Percentiles rank a stretch among this genome's conserved stretches.
phyloP scores from a whole-genome alignment of 2,329 filamentous ascomycete genomes.

The Cercospora berteroae region DNA sequence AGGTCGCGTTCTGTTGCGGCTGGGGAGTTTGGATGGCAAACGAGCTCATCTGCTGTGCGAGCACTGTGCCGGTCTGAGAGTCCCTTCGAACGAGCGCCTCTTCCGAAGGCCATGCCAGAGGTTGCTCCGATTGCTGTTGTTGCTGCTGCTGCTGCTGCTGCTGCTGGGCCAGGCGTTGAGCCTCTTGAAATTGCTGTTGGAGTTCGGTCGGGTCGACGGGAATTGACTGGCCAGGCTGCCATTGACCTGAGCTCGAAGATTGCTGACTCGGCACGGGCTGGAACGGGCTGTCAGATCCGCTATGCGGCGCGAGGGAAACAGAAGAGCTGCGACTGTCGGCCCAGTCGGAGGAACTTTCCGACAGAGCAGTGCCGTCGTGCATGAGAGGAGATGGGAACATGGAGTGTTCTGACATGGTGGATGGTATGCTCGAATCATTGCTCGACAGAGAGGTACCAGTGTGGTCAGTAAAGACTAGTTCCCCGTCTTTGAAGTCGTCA shows the following conservation, averaged over 20 bases:
- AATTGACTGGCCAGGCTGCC: constrained; percentile 40
- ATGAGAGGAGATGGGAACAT: constrained; percentile 30
- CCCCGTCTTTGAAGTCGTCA: constrained; percentile 27
- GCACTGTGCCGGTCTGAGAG: constrained; percentile 33
- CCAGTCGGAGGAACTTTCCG: constrained; percentile 34
- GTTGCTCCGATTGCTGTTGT: constrained; percentile 30
- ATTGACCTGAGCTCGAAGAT: constrained; percentile 30
- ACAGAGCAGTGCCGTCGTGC: constrained; percentile 28
- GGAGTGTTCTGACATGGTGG: constrained; percentile 30
- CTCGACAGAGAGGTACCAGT: constrained; percentile 29
- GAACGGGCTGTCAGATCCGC: constrained; percentile 15
- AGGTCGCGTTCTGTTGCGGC: constrained; percentile 30
- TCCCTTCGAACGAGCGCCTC: constrained; percentile 35
- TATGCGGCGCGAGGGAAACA: constrained; percentile 24
- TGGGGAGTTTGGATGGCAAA: constrained; percentile 38
- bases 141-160: constrained; percentile 22
- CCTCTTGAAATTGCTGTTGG: constrained; percentile 38
- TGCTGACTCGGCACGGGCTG: constrained; percentile 18
- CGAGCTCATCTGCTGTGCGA: constrained; percentile 39
- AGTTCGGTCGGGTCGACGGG: constrained; percentile 38
- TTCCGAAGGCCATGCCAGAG: constrained; percentile 35
- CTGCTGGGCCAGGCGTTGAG: constrained; percentile 23
- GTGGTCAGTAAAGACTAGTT: constrained; percentile 23
- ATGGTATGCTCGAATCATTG: constrained; percentile 33
- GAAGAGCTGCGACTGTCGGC: constrained; percentile 37